Conservation (phyloP, 176 grass and related monocot genomes). For the Alopecurus myosuroides region DNA sequence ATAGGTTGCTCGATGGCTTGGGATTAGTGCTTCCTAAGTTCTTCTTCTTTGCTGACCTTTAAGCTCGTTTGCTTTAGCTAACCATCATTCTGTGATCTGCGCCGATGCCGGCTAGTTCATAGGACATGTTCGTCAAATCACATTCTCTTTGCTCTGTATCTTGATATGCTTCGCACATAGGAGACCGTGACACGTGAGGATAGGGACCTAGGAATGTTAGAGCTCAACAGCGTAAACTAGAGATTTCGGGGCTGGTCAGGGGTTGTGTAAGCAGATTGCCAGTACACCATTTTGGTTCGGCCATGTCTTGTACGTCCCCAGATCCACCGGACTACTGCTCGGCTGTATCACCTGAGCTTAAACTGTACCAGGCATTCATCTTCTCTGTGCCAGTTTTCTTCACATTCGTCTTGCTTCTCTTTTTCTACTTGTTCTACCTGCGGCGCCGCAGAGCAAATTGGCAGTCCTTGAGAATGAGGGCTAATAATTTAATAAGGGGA, state of each 20-base stretch:
- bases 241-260: not conserved
- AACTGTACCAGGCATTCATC: slow-evolving; percentile 89
- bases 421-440: slow-evolving; percentile 94
- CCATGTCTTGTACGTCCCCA: slow-evolving; percentile 79
- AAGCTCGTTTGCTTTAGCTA: not conserved
- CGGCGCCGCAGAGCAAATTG: slow-evolving; percentile 73
- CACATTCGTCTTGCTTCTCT: slow-evolving; percentile 67
- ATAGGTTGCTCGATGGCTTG: not conserved
- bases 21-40: not conserved
- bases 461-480: slow-evolving; percentile 70
- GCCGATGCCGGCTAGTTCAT: not conserved
- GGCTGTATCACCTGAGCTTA: slow-evolving; percentile 66
- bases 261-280: not conserved
- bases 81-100: not conserved
- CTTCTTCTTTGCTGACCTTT: not conserved
- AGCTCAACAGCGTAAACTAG: not conserved
- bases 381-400: slow-evolving; percentile 94
- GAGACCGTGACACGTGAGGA: not conserved
- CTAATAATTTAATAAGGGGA: slow-evolving; percentile 55
- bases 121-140: not conserved
- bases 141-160: not conserved
- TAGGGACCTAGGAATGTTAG: not conserved
- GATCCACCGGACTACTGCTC: slow-evolving; percentile 78
- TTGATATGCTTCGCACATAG: not conserved
- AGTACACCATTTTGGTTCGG: not conserved